These are phyloP conservation scores for Drosera spatulata DNA, from an alignment of 179 eudicot species.

Conservation along the genomic window DNA sequence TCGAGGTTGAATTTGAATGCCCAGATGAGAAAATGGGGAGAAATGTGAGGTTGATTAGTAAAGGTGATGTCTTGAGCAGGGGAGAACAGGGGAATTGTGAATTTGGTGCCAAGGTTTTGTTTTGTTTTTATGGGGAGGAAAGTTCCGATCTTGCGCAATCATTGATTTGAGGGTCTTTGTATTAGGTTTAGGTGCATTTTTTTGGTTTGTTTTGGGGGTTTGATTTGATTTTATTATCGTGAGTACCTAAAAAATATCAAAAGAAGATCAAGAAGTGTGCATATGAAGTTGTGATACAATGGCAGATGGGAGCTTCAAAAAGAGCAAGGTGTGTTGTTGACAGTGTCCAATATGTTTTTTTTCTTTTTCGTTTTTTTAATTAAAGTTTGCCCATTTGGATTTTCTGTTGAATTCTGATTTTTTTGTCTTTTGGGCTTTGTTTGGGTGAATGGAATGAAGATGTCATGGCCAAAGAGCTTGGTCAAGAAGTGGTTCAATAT, in stretches of 20 bases:
- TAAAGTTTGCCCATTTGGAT: background rate
- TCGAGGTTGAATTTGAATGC: slow-evolving; percentile 10
- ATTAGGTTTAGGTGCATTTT: slow-evolving; percentile 5
- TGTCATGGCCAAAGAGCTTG: slow-evolving; percentile 80
- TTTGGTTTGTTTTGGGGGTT: background rate
- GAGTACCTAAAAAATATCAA: background rate
- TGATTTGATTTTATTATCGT: slow-evolving; percentile 4
- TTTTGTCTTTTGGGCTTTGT: slow-evolving; percentile 4
- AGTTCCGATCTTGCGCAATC: slow-evolving; percentile 8
- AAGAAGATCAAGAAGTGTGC: background rate
- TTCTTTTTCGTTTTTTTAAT: background rate
- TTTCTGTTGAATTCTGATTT: slow-evolving; percentile 7
- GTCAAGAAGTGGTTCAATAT: slow-evolving; percentile 92
- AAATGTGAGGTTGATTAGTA: slow-evolving; percentile 8
- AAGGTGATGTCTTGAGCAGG: slow-evolving; percentile 6
- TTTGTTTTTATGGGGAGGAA: background rate
- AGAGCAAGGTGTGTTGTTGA: slow-evolving; percentile 60
- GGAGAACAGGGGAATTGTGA: slow-evolving; percentile 9
- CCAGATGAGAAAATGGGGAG: slow-evolving; percentile 16
- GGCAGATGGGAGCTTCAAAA: slow-evolving; percentile 73
- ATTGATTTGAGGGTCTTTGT: slow-evolving; percentile 15
- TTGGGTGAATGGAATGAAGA: slow-evolving; percentile 25
- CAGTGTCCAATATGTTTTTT: background rate
- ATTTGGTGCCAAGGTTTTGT: background rate
- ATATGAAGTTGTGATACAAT: slow-evolving; percentile 60